Evolutionary conservation across 371 early-diverging fungal species (phyloP), one percentile per base, ranked within the genome.

Genomic region (Funneliformis caledonium): DNA sequence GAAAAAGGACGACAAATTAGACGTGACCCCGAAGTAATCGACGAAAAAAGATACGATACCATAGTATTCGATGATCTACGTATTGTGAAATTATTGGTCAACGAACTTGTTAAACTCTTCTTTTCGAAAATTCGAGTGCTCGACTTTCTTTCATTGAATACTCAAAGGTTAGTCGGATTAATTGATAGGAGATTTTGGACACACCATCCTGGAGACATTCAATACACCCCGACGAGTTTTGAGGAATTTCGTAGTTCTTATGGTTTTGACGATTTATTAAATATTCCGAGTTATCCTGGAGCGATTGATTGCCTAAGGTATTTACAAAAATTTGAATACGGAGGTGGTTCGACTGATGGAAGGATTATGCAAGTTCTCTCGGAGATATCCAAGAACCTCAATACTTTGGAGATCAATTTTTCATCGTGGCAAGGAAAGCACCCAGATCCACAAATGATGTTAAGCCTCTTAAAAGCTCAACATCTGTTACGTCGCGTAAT

Each of bases 171-270:
- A 7, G 14, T 72, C 22, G 72, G 72, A 14, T 72, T 48, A n/a
- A 72, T 72, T 72, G 72, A 72, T 72, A 42, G 45, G 2, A n/a
- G 72, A n/a, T 72, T 72, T 72, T 72, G 72, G 72, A 31, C 72
- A 26, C 72, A 72, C 48, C 72, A 72, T 72, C 72, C 72, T 72
- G 48, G 48, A 26, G 45, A 72, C 31, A 48, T 72, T 45, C 72
- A 72, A 72, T 72, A 72, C 26, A 72, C 72, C 22, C 72, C 72
- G 22, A 72, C 72, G 22, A 72, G 72, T 43, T 72, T 72, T 48
- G 72, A 72, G 7, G 72, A 72, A 45, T 72, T 72, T 72, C 72
- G 72, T 50, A 26, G 31, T 31, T n/a, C 72, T 12, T 72, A 72
- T 72, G 72, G 72, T 1, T 72, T 72, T 60, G 61, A 75, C 59